Percentiles rank a stretch among this genome's conserved stretches.
phyloP scores from a whole-genome alignment of 345 rosid species.

The Excoecaria cochinchinensis region DNA sequence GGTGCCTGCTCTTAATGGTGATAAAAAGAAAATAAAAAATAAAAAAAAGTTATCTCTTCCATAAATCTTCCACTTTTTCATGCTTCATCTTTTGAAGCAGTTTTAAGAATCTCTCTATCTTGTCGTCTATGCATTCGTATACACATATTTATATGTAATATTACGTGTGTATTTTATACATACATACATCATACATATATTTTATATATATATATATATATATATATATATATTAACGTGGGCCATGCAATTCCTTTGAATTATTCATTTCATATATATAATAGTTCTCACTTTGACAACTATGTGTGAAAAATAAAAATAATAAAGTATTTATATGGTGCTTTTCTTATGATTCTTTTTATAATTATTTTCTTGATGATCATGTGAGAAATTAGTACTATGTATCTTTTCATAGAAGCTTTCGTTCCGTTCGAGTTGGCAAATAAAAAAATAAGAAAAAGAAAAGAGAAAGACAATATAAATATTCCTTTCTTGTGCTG shows the following conservation, averaged over 20 bases:
- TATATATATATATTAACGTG: too few relatives aligned
- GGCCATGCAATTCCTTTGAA: too few relatives aligned
- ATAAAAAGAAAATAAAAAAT: neutral
- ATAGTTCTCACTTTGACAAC: too few relatives aligned
- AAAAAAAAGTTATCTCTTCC: too few relatives aligned
- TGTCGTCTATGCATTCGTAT: too few relatives aligned
- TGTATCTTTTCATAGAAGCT: neutral
- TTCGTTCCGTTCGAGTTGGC: too few relatives aligned
- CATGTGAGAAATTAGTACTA: neutral
- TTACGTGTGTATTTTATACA: too few relatives aligned
- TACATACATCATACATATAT: too few relatives aligned
- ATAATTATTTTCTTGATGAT: neutral
- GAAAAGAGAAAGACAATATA: neutral
- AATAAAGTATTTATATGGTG: neutral
- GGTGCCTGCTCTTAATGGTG: neutral
- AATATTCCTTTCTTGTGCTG: neutral
- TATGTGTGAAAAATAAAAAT: too few relatives aligned
- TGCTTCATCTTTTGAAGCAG: slow-evolving; percentile 14
- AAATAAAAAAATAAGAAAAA: neutral
- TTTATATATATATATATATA: too few relatives aligned
- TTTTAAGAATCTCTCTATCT: neutral
- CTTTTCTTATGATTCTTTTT: neutral
- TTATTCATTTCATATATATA: too few relatives aligned
- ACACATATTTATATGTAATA: too few relatives aligned
- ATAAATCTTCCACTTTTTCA: neutral